Percentiles rank a stretch among this genome's conserved stretches.
These are phyloP conservation scores for Cutaneotrichosporon sp. DNA, from an alignment of 1,284 basidiomycete species.

Conservation along the genomic window DNA sequence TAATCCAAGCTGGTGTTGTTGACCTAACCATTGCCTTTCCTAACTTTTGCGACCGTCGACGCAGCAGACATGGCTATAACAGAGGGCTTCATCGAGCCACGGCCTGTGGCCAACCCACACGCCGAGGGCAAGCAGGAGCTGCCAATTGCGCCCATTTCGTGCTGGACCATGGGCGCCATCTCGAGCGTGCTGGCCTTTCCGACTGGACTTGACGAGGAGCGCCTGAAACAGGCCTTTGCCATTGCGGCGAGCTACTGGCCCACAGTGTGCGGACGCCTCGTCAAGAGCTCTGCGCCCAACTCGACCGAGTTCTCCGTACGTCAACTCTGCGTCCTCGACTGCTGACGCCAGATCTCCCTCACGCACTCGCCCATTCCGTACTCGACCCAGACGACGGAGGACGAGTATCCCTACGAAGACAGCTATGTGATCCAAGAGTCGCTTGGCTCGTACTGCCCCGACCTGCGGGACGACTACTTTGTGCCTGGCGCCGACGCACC, in stretches of 20 bases:
- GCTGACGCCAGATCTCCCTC: constrained; percentile 18
- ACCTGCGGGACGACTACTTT: constrained; percentile 13
- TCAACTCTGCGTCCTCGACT: too few species aligned
- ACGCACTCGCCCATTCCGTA: constrained; percentile 28
- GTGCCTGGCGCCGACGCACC: constrained; percentile 18
- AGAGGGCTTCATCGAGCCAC: constrained; percentile 14
- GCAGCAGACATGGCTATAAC: constrained; percentile 9
- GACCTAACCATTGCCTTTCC: too few species aligned
- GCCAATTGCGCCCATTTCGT: constrained; percentile 20
- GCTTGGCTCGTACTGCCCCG: constrained; percentile 17
- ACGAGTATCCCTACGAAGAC: constrained; percentile 12
- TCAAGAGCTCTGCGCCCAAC: constrained; percentile 9
- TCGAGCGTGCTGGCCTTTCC: constrained; percentile 23
- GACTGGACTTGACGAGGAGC: constrained; percentile 16
- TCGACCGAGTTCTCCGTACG: constrained; percentile 19
- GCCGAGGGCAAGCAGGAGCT: constrained; percentile 13
- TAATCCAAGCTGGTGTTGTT: too few species aligned
- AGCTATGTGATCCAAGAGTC: constrained; percentile 19
- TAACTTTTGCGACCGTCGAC: too few species aligned
- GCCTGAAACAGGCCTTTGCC: constrained; percentile 20
- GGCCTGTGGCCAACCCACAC: constrained; percentile 16
- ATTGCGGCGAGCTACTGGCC: constrained; percentile 22
- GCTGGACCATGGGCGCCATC: constrained; percentile 23
- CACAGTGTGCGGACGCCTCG: constrained; percentile 19
- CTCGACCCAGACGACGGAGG: constrained; percentile 18